phyloP scores from a whole-genome alignment of 768 basidiomycete genomes.

The Omphalotus guepiniiformis region DNA sequence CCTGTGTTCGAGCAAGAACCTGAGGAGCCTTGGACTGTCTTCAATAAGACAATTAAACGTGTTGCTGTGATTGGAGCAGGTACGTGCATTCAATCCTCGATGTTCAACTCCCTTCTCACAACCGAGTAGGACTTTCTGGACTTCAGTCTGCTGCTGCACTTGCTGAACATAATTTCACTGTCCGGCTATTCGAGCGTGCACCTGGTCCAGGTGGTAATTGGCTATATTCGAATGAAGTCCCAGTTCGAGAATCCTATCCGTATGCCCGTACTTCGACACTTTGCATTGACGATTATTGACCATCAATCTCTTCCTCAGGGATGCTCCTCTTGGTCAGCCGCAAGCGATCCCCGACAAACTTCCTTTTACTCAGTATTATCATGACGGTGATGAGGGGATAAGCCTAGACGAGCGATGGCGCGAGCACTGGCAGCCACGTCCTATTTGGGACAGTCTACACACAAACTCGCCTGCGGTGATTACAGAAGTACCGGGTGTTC shows the following conservation, averaged over 20 bases:
- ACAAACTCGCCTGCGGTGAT: conserved; percentile 18
- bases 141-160: conserved; percentile 14
- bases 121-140: conserved; percentile 11
- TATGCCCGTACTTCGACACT: conserved; percentile 4
- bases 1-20: not conserved
- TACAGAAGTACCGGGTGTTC: conserved; percentile 18
- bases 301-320: not conserved
- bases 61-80: conserved; percentile 10
- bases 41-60: conserved; percentile 8
- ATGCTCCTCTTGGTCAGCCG: conserved; percentile 3
- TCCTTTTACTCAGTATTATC: conserved; percentile 12
- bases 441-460: conserved; percentile 15
- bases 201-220: conserved; percentile 18
- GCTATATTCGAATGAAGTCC: conserved; percentile 16
- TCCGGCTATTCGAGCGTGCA: conserved; percentile 19
- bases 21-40: not conserved
- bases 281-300: not conserved
- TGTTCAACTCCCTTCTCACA: not conserved
- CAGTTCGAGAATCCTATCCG: conserved; percentile 17
- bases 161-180: conserved; percentile 4
- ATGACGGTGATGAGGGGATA: conserved; percentile 14
- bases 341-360: conserved; percentile 5
- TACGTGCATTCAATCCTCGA: not conserved
- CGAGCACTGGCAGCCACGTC: conserved; percentile 17
- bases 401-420: conserved; percentile 14